phyloP scores from a whole-genome alignment of 2,329 filamentous ascomycete genomes.

The Fusarium ambrosium region DNA sequence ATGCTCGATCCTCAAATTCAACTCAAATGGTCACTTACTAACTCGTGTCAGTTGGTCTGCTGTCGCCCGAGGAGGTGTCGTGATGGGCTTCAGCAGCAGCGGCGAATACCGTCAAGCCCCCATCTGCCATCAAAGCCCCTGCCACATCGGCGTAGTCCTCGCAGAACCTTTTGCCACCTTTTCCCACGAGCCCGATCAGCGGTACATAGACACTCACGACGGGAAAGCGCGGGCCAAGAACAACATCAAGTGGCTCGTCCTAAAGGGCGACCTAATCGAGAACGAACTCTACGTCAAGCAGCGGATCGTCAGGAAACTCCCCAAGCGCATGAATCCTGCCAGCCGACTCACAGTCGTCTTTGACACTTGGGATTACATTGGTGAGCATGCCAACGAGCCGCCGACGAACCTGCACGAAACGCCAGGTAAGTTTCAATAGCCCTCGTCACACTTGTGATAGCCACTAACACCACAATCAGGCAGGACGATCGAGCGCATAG shows the following conservation, averaged over 20 bases:
- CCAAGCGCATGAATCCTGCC: neutral
- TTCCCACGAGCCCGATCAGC: constrained; percentile 8
- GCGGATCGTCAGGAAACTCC: constrained; percentile 1
- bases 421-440: neutral
- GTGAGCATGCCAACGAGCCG: neutral
- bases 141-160: constrained; percentile 4
- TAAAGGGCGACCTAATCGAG: constrained; percentile 23
- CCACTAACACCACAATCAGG: neutral
- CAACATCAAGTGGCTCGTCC: constrained; percentile 33
- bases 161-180: constrained; percentile 9
- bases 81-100: constrained; percentile 23
- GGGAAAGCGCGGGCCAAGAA: neutral
- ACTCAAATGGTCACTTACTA: neutral
- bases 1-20: too few species aligned
- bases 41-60: constrained; percentile 17
- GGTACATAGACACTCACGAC: constrained; percentile 13
- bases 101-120: constrained; percentile 1
- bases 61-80: constrained; percentile 27
- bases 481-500: neutral
- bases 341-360: constrained; percentile 15
- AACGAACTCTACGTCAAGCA: constrained; percentile 10
- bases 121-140: constrained; percentile 6
- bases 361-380: neutral
- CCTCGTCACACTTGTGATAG: neutral
- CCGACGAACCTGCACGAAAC: neutral